Evolutionary conservation across 2,329 filamentous ascomycete genomes (phyloP).

Genomic region (Ascosphaera pollenicola): DNA sequence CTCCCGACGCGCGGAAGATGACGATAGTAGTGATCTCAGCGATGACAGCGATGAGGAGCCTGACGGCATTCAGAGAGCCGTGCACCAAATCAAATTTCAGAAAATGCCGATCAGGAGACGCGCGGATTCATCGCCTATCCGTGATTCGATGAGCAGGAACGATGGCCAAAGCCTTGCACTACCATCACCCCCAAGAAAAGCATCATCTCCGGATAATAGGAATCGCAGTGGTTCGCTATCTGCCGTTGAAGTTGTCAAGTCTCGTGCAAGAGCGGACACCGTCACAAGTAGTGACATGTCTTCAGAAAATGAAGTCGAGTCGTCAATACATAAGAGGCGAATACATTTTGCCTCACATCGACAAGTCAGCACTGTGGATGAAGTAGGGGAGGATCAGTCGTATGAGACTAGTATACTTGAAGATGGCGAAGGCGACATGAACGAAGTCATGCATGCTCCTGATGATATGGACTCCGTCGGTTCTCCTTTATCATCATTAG

Average conservation of each 20-base stretch:
- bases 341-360: conserved; percentile 23
- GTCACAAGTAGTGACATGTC: conserved; percentile 45
- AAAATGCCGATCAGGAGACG: conserved; percentile 82
- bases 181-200: no score
- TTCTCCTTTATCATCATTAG: conserved; percentile 30
- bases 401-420: no score
- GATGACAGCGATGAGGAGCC: conserved; percentile 44
- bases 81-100: conserved; percentile 82
- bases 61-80: conserved; percentile 33
- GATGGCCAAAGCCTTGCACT: no score
- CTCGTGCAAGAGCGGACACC: conserved; percentile 36
- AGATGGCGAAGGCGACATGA: conserved; percentile 11
- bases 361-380: conserved; percentile 14
- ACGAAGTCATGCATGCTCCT: conserved; percentile 15
- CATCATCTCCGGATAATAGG: conserved; percentile 18
- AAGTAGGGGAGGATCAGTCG: conserved; percentile 1
- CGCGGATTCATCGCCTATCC: conserved; percentile 71
- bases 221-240: conserved; percentile 34
- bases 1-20: conserved; percentile 30
- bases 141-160: conserved; percentile 17
- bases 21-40: conserved; percentile 43
- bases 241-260: conserved; percentile 29
- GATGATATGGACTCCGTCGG: conserved; percentile 26
- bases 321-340: conserved; percentile 30
- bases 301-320: conserved; percentile 39